Conservation (phyloP, 1,284 basidiomycete genomes). For the Mycosarcoma mackinlayi region DNA sequence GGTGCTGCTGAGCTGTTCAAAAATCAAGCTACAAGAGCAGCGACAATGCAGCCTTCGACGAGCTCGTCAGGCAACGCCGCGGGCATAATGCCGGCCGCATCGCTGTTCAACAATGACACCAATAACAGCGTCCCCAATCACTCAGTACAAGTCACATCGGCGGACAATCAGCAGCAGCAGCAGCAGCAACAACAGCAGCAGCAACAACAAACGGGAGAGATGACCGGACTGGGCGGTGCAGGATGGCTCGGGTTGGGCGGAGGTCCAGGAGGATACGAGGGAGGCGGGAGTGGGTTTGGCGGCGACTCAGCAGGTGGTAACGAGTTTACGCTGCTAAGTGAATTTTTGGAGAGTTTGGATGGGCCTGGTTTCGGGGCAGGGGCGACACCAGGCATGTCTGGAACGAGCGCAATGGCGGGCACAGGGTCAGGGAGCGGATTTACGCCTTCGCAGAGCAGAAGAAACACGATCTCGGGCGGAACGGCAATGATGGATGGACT, state of each 20-base stretch:
- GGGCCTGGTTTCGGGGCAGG: conserved; percentile 45
- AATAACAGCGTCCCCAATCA: not conserved
- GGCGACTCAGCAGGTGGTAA: conserved; percentile 63
- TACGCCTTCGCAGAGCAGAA: conserved; percentile 29
- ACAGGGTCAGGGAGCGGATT: conserved; percentile 17
- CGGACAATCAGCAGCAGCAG: conserved; percentile 9
- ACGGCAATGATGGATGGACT: conserved; percentile 20
- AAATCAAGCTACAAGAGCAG: conserved; percentile 13
- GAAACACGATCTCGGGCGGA: conserved; percentile 31
- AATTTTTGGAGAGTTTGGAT: conserved; percentile 65
- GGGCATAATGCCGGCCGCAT: conserved; percentile 33
- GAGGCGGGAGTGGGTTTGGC: conserved; percentile 46
- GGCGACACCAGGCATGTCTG: conserved; percentile 26
- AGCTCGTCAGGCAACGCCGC: conserved; percentile 9
- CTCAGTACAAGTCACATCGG: not conserved
- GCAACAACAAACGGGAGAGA: conserved; percentile 3
- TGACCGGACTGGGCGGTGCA: conserved; percentile 54
- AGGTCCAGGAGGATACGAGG: conserved; percentile 40
- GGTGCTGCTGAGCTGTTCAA: conserved; percentile 34
- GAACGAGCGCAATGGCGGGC: conserved; percentile 8
- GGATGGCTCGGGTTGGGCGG: conserved; percentile 65
- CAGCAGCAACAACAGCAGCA: conserved; percentile 8
- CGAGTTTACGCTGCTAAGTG: conserved; percentile 61
- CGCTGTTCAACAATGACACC: conserved; percentile 29
- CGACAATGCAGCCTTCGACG: conserved; percentile 15